phyloP scores from a whole-genome alignment of 306 rosid genomes.

The Medicago lupulina region DNA sequence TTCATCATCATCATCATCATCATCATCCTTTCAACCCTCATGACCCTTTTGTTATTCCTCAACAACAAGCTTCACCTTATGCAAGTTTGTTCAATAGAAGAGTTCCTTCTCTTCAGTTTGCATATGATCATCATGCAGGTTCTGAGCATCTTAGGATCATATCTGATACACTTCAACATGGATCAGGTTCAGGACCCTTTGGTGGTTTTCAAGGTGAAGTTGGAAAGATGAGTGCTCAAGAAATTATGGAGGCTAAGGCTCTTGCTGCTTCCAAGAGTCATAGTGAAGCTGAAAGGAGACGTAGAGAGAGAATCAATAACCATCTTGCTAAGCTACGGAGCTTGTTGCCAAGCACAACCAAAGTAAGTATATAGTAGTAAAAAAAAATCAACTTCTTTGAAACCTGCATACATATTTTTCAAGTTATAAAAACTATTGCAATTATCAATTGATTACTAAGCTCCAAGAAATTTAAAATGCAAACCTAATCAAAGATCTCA shows the following conservation, averaged over 20 bases:
- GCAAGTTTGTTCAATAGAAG: constrained; percentile 68
- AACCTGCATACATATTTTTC: too few relatives aligned
- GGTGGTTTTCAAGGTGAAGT: constrained; percentile 75
- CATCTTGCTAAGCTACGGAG: constrained; percentile 91
- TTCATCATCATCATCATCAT: constrained; percentile 51
- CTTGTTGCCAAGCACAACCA: constrained; percentile 92
- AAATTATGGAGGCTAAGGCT: constrained; percentile 98
- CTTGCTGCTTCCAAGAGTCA: constrained; percentile 96
- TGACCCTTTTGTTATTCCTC: constrained; percentile 65
- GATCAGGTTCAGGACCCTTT: constrained; percentile 60
- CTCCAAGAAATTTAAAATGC: constrained; percentile 28
- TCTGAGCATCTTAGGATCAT: constrained; percentile 67
- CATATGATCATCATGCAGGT: constrained; percentile 54
- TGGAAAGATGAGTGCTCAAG: constrained; percentile 87
- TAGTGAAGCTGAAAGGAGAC: constrained; percentile 95
- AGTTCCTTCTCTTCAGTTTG: constrained; percentile 62
- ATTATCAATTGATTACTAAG: too few relatives aligned
- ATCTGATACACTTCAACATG: constrained; percentile 71
- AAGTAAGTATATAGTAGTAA: constrained; percentile 59
- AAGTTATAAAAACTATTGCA: too few relatives aligned
- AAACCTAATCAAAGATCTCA: constrained; percentile 7
- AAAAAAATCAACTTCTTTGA: too few relatives aligned
- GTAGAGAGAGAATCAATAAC: constrained; percentile 96
- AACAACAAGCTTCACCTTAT: constrained; percentile 50
- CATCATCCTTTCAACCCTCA: constrained; percentile 50